phyloP scores from a whole-genome alignment of 2,329 filamentous ascomycete species.

The Arthrinium phaeospermum region DNA sequence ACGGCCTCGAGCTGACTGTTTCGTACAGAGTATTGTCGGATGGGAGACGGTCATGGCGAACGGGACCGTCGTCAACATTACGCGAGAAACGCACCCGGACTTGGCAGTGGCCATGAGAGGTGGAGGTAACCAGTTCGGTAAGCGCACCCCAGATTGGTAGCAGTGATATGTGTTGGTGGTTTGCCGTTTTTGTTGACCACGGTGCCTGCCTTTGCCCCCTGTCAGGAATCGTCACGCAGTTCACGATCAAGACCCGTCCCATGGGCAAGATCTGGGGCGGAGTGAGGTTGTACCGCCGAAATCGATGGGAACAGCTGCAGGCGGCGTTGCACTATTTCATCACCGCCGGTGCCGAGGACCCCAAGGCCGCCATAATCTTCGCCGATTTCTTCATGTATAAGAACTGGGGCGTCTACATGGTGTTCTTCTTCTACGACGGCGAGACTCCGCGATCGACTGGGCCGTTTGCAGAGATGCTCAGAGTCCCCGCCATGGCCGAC shows the following conservation, averaged over 20 bases:
- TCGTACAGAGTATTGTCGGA: not conserved
- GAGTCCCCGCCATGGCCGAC: slow-evolving; percentile 33
- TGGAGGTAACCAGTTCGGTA: not conserved
- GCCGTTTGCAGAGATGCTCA: slow-evolving; percentile 40
- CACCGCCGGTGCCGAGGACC: slow-evolving; percentile 32
- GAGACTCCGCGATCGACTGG: slow-evolving; percentile 36
- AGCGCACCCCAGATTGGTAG: not conserved
- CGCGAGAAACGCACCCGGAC: not conserved
- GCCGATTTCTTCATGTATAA: slow-evolving; percentile 34
- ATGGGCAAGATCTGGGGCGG: slow-evolving; percentile 46
- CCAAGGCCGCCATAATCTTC: slow-evolving; percentile 39
- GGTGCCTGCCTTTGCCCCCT: not conserved
- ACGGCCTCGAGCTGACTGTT: not conserved
- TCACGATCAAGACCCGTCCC: slow-evolving; percentile 36
- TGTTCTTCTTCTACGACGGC: slow-evolving; percentile 44
- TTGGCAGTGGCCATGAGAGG: slow-evolving; percentile 10
- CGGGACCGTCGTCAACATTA: slow-evolving; percentile 5
- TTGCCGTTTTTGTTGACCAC: not conserved
- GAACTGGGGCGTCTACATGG: slow-evolving; percentile 28
- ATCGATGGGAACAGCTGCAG: slow-evolving; percentile 36
- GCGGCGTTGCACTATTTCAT: slow-evolving; percentile 40
- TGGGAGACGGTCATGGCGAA: slow-evolving; percentile 9
- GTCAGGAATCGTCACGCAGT: slow-evolving; percentile 41
- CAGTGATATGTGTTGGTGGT: not conserved
- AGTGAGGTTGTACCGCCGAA: slow-evolving; percentile 37